Percentiles rank a stretch among this genome's conserved stretches.
These are phyloP conservation scores for Heterobasidion annosum DNA, from an alignment of 1,284 basidiomycete genomes.

Conservation along the genomic window DNA sequence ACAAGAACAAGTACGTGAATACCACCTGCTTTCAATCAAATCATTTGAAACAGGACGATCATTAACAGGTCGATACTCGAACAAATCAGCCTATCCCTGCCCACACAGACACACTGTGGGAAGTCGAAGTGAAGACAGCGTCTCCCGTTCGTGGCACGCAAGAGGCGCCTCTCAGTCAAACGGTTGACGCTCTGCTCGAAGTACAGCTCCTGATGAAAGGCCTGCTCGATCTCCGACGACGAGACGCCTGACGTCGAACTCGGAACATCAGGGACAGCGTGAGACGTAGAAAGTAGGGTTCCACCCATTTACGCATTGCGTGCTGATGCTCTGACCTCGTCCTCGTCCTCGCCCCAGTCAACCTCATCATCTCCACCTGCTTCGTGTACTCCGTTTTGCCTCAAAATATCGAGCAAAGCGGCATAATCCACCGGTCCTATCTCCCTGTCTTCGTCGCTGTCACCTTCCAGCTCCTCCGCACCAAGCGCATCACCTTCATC, in stretches of 20 bases:
- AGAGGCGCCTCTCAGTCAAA: slow-evolving; percentile 51
- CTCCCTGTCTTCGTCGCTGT: slow-evolving; percentile 18
- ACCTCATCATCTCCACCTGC: slow-evolving; percentile 10
- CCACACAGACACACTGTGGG: slow-evolving; percentile 69
- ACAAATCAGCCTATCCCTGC: slow-evolving; percentile 65
- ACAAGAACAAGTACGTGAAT: slow-evolving; percentile 56
- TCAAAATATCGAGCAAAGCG: slow-evolving; percentile 40
- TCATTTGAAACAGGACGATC: not conserved
- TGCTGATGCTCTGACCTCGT: slow-evolving; percentile 52
- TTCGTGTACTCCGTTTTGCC: slow-evolving; percentile 22
- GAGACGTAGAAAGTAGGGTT: not conserved
- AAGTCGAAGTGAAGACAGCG: slow-evolving; percentile 77
- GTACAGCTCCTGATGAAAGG: slow-evolving; percentile 76
- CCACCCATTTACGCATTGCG: slow-evolving; percentile 22
- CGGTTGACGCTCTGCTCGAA: slow-evolving; percentile 65
- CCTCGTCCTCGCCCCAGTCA: slow-evolving; percentile 36
- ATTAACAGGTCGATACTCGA: slow-evolving; percentile 54
- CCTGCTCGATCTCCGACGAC: slow-evolving; percentile 58
- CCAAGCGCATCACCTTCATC: slow-evolving; percentile 9
- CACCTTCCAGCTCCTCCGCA: slow-evolving; percentile 19
- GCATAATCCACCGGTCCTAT: slow-evolving; percentile 35
- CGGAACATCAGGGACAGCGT: not conserved
- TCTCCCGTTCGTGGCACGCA: slow-evolving; percentile 64
- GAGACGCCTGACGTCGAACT: slow-evolving; percentile 34
- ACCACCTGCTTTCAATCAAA: slow-evolving; percentile 2